These are phyloP conservation scores for Cryphonectria radicalis DNA, from an alignment of 2,329 filamentous ascomycete species.

Conservation along the genomic window DNA sequence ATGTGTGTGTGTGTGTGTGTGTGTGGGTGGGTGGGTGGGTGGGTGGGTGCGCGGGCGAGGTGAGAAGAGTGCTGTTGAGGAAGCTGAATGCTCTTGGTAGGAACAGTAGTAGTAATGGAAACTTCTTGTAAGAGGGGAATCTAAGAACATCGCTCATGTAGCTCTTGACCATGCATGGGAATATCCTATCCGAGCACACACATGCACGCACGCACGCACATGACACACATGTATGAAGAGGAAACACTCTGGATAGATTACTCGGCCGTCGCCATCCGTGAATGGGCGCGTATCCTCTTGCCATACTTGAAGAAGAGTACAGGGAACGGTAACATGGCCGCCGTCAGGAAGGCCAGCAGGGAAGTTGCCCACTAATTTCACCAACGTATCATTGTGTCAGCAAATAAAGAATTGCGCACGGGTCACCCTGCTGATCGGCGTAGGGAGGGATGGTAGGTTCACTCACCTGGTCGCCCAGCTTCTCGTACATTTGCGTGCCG, in stretches of 20 bases:
- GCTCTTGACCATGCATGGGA: neutral
- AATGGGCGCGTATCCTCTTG: constrained; percentile 58
- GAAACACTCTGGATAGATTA: constrained; percentile 15
- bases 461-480: constrained; percentile 62
- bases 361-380: constrained; percentile 62
- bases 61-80: neutral
- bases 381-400: constrained; percentile 24
- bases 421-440: neutral
- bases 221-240: neutral
- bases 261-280: constrained; percentile 52
- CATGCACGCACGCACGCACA: neutral
- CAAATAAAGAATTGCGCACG: constrained; percentile 14
- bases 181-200: neutral
- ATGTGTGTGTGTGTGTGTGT: neutral
- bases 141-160: neutral
- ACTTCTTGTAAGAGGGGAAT: constrained; percentile 4
- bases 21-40: neutral
- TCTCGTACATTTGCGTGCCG: constrained; percentile 72
- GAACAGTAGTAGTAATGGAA: neutral
- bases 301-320: constrained; percentile 66
- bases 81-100: neutral
- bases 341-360: constrained; percentile 63
- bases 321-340: constrained; percentile 67
- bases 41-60: neutral
- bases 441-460: neutral